Evolutionary conservation across 179 eudicot genomes (phyloP).

Genomic region (Silene vulgaris): DNA sequence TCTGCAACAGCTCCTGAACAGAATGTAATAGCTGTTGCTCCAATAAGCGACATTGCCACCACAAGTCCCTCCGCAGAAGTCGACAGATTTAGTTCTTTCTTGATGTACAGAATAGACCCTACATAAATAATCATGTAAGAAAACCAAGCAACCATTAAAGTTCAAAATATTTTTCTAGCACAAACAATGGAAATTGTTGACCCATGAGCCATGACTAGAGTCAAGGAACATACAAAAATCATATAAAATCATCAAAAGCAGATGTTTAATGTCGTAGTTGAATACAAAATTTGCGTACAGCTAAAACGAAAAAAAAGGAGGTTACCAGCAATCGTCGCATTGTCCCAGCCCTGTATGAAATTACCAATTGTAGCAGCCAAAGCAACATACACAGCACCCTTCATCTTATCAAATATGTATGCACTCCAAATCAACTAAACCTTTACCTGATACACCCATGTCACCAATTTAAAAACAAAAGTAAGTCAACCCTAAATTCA

Average conservation of each 20-base stretch:
- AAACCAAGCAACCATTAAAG: slow-evolving; percentile 1
- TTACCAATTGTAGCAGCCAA: slow-evolving; percentile 78
- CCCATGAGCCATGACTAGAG: background rate
- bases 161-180: background rate
- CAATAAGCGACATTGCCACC: slow-evolving; percentile 66
- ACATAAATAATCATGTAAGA: slow-evolving; percentile 20
- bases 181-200: background rate
- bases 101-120: slow-evolving; percentile 61
- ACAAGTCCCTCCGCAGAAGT: slow-evolving; percentile 57
- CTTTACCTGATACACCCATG: slow-evolving; percentile 17
- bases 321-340: slow-evolving; percentile 82
- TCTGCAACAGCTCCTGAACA: slow-evolving; percentile 63
- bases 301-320: slow-evolving; percentile 11
- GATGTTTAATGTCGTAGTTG: background rate
- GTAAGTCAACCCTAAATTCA: slow-evolving; percentile 20
- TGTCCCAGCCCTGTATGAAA: slow-evolving; percentile 86
- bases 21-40: slow-evolving; percentile 53
- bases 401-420: slow-evolving; percentile 38
- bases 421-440: slow-evolving; percentile 22
- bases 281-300: background rate
- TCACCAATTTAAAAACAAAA: slow-evolving; percentile 4
- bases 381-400: slow-evolving; percentile 70
- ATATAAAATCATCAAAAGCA: background rate
- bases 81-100: slow-evolving; percentile 40
- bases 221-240: background rate